These are phyloP conservation scores for Jacaranda mimosifolia DNA, from an alignment of 257 asterid genomes.

Conservation along the genomic window DNA sequence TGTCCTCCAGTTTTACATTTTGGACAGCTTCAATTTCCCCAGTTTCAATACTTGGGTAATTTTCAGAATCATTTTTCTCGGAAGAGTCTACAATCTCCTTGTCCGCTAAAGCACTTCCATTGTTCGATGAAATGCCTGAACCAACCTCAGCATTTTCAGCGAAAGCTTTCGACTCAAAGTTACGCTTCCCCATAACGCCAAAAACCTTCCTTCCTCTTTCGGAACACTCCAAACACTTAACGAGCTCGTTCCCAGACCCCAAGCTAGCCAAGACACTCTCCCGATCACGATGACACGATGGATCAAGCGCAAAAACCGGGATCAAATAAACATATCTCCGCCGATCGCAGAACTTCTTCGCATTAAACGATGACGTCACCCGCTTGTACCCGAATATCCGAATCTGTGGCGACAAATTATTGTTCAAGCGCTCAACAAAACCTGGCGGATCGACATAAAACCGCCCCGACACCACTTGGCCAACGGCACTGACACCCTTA, in stretches of 20 bases:
- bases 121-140: constrained; percentile 50
- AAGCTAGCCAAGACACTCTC: constrained; percentile 88
- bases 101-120: constrained; percentile 33
- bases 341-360: constrained; percentile 93
- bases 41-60: constrained; percentile 11
- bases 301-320: constrained; percentile 92
- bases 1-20: constrained; percentile 37
- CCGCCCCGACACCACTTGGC: constrained; percentile 94
- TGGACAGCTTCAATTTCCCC: constrained; percentile 21
- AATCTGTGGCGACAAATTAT: constrained; percentile 71
- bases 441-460: constrained; percentile 93
- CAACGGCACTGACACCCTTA: constrained; percentile 98
- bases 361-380: constrained; percentile 71
- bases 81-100: constrained; percentile 22
- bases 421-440: constrained; percentile 75
- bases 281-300: constrained; percentile 80
- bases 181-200: constrained; percentile 77
- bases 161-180: constrained; percentile 40
- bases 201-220: constrained; percentile 88
- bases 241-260: constrained; percentile 79
- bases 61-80: constrained; percentile 31
- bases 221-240: constrained; percentile 85
- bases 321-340: constrained; percentile 89
- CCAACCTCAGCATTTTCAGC: constrained; percentile 34
- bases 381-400: constrained; percentile 85